phyloP scores from a whole-genome alignment of 345 rosid genomes.

The Luvunga scandens region DNA sequence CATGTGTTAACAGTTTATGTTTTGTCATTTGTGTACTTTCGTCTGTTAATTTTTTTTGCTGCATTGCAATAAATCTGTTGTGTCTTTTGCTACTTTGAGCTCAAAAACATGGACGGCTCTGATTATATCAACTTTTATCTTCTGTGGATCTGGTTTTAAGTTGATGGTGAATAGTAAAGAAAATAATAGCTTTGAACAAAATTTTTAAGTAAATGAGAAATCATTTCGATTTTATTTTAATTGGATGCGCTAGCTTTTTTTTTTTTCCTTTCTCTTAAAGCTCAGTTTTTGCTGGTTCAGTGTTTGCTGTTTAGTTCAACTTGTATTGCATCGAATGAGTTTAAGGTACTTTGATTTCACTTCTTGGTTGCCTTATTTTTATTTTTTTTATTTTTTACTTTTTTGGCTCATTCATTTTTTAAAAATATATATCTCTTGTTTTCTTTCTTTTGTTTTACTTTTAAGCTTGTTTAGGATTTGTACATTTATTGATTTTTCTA shows the following conservation, averaged over 20 bases:
- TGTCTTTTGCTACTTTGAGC: conserved; percentile 12
- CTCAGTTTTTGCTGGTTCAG: neutral
- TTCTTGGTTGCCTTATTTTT: neutral
- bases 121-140: neutral
- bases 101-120: neutral
- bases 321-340: conserved; percentile 12
- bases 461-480: neutral
- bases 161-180: neutral
- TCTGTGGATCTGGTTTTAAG: conserved; percentile 34
- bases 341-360: neutral
- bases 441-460: neutral
- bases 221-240: conserved; percentile 12
- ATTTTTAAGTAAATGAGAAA: neutral
- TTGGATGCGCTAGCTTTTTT: neutral
- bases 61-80: conserved; percentile 35
- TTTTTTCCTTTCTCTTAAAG: neutral
- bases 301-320: neutral
- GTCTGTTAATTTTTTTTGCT: conserved; percentile 13
- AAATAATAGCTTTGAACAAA: neutral
- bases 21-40: neutral
- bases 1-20: neutral
- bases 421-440: neutral
- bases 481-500: neutral
- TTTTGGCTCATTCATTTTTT: neutral
- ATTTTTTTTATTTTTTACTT: neutral